Conservation (phyloP, 371 early-diverging fungal species). For the Entomophthora muscae region DNA sequence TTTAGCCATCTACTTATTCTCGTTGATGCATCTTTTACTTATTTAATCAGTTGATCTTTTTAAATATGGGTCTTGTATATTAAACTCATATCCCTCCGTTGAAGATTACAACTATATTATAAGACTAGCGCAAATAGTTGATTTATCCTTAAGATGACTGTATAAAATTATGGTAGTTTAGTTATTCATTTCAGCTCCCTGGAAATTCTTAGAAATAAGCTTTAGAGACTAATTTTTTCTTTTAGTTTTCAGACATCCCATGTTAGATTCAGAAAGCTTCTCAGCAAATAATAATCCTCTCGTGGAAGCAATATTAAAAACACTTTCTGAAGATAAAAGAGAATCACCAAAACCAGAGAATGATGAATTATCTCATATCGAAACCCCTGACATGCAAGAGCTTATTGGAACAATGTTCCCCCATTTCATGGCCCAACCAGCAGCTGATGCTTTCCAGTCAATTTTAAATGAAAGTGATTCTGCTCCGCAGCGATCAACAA, state of each 20-base stretch:
- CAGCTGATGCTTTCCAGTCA: not conserved
- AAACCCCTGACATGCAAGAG: not conserved
- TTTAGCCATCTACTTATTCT: too few species aligned
- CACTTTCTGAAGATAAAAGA: not conserved
- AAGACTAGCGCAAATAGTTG: not conserved
- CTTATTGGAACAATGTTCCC: not conserved
- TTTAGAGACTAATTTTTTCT: not conserved
- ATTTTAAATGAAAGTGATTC: not conserved
- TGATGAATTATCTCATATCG: not conserved
- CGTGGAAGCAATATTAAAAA: not conserved
- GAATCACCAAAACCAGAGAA: not conserved
- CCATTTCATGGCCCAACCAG: not conserved
- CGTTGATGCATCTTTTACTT: too few species aligned
- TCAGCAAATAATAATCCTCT: not conserved
- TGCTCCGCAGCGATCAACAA: not conserved
- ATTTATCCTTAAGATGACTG: not conserved
- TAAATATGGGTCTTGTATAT: too few species aligned
- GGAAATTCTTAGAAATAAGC: not conserved
- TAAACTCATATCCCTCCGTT: too few species aligned
- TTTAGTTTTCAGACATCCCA: not conserved
- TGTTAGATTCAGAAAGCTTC: not conserved
- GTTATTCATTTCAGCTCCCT: not conserved
- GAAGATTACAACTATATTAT: too few species aligned
- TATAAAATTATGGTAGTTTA: not conserved
- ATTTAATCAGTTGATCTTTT: too few species aligned